Evolutionary conservation across 257 asterid genomes (phyloP).

Genomic region (Schizonepeta tenuifolia): DNA sequence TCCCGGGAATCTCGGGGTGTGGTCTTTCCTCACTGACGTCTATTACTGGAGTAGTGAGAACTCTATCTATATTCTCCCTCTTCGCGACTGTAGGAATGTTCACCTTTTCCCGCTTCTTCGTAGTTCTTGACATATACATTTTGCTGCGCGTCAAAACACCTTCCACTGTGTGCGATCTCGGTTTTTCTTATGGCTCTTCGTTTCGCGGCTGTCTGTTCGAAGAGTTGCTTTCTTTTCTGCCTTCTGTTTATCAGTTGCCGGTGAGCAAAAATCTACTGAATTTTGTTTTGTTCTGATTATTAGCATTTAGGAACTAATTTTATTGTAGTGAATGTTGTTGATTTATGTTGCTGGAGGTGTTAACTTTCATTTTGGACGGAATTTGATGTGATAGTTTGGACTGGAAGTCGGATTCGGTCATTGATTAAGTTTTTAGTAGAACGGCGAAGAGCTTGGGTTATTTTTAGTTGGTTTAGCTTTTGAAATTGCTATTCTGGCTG

Average conservation of each 20-base stretch:
- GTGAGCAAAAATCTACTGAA: slow-evolving; percentile 37
- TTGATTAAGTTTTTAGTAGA: not conserved
- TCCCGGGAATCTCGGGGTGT: slow-evolving; percentile 16
- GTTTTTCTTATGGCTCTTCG: slow-evolving; percentile 41
- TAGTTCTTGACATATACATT: not conserved
- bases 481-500: not conserved
- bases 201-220: slow-evolving; percentile 30
- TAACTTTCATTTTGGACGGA: slow-evolving; percentile 3
- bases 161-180: slow-evolving; percentile 11
- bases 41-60: not conserved
- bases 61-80: not conserved
- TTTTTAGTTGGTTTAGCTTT: not conserved
- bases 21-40: not conserved
- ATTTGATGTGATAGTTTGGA: slow-evolving; percentile 22
- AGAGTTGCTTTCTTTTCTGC: slow-evolving; percentile 38
- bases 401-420: slow-evolving; percentile 6
- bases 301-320: not conserved
- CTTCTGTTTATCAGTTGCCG: slow-evolving; percentile 41
- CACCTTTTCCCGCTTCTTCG: slow-evolving; percentile 27
- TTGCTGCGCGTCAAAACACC: not conserved
- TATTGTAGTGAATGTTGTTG: not conserved
- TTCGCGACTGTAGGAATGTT: not conserved
- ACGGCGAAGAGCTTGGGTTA: too few species aligned
- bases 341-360: slow-evolving; percentile 1
- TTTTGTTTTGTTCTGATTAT: not conserved